Base-by-base conservation (phyloP, 2,329 filamentous ascomycete species). In the Ascochyta rabiei region DNA sequence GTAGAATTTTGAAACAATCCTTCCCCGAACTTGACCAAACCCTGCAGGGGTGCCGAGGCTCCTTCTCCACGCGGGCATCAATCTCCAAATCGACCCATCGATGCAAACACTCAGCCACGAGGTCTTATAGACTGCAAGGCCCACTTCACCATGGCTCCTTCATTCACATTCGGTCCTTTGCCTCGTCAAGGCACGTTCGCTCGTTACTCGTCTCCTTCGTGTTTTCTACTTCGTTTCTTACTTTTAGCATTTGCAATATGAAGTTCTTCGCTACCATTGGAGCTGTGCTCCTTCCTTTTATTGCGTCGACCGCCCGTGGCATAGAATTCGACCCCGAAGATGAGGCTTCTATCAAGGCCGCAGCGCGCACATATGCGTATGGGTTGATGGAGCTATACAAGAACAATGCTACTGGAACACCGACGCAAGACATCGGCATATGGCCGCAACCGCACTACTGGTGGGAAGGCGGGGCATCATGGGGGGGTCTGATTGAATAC, bases 371-470 rank as follows among this genome's bases (percentile, higher is more conserved):
- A 33, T 75, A 75, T 49, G 70, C 72, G 2, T 58, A 67, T 48
- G 68, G 71, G 21, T 57, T 75, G 61, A 73, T 75, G 69, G 67
- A 68, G 18, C 57, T 69, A n/a, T 75, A 75, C 62, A 59, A 64
- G 41, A 68, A 67, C 56, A 69, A 70, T 49, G 69, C 62, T 34
- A 63, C 69, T 6, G 57, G 43, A 35, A 52, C 58, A 33, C 2
- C 66, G 40, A 19, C 43, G 12, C 54, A 71, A 51, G 63, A 74
- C n/a, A 59, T 75, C 18, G 79, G 78, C 13, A 76, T 75, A 38
- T 73, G 78, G 37, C 74, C 77, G 5, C 66, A 69, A 28, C 78
- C 79, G 2, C 71, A 76, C 16, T 81, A 80, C 62, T 81, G 78
- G 77, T 81, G 79, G 79, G 73, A 78, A 54, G 75, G 75, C 2